phyloP scores from a whole-genome alignment of 148 eudicot species.

The Rhododendron henanense region DNA sequence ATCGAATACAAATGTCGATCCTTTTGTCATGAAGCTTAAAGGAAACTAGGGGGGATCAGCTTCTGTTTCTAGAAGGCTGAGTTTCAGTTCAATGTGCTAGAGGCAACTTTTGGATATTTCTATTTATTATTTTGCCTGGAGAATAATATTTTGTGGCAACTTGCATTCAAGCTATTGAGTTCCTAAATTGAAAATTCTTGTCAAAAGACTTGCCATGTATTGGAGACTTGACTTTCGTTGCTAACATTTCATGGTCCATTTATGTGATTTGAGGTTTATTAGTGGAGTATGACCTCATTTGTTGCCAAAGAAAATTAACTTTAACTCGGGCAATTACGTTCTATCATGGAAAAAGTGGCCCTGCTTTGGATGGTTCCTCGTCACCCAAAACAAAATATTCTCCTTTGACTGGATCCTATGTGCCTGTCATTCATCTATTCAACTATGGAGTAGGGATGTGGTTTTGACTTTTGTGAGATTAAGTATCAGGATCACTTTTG shows the following conservation, averaged over 20 bases:
- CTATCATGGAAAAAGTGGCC: background rate
- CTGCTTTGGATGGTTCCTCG: background rate
- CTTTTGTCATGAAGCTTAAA: slow-evolving; percentile 1
- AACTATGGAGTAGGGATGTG: background rate
- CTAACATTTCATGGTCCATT: background rate
- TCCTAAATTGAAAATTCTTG: background rate
- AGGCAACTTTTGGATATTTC: slow-evolving; percentile 6
- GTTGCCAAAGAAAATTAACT: background rate
- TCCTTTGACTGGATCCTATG: background rate
- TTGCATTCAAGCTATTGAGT: background rate
- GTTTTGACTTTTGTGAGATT: background rate
- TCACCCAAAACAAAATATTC: background rate
- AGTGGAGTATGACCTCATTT: background rate
- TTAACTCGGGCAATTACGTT: background rate
- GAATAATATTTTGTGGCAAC: background rate
- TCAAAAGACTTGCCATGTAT: background rate
- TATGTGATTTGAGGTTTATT: slow-evolving; percentile 5
- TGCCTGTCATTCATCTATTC: background rate
- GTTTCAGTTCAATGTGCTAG: background rate
- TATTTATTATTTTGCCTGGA: background rate
- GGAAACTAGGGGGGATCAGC: background rate
- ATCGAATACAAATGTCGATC: background rate
- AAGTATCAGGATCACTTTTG: background rate
- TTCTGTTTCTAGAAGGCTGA: slow-evolving; percentile 10
- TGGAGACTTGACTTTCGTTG: background rate